Base-by-base conservation (phyloP, 805 yeast genomes). In the Candida krabiensis region DNA sequence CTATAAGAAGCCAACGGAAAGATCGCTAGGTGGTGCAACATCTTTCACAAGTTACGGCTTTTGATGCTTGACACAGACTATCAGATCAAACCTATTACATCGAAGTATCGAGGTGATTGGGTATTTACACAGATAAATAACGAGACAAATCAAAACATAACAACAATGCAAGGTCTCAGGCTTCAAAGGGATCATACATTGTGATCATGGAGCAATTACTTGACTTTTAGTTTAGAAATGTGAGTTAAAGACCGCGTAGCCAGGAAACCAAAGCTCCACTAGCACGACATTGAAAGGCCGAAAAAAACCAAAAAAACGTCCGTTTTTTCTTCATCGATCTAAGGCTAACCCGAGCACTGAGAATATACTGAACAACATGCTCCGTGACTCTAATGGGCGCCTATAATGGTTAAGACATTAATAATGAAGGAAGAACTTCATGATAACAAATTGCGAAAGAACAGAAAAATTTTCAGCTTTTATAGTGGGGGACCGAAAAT, bases 311-410 rank as follows among this genome's bases (percentile, higher is more conserved):
- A 45, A 43, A 44, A 39, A 44, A 39, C 42, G 36, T 47, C 53
- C 50, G 40, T 43, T 41, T 32, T 38, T 40, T 42, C 29, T 40
- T 38, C 48, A 53, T 78, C 67, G 40, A 66, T 86, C 90, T 86
- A 75, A 84, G 93, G 85, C 86, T 69, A 67, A 85, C 93, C 93
- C 93, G 90, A 86, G 95, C 95, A 86, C 95, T 48, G 77, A 63
- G 56, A 68, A 67, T 65, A 69, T 67, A 78, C 68, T 55, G 75
- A 66, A 55, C 65, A 47, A 71, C 64, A 67, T 66, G 70, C 62
- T 57, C 79, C 77, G 82, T 76, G 80, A 77, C 83, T 77, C 83
- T 77, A 76, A 77, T 76, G 91, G 93, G 91, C 82, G 90, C 85
- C 93, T 83, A 73, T 64, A 47, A 45, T 47, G 45, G 40, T 46